Conservation (phyloP, 108 stramenopile species). For the Cyclotella sp. region DNA sequence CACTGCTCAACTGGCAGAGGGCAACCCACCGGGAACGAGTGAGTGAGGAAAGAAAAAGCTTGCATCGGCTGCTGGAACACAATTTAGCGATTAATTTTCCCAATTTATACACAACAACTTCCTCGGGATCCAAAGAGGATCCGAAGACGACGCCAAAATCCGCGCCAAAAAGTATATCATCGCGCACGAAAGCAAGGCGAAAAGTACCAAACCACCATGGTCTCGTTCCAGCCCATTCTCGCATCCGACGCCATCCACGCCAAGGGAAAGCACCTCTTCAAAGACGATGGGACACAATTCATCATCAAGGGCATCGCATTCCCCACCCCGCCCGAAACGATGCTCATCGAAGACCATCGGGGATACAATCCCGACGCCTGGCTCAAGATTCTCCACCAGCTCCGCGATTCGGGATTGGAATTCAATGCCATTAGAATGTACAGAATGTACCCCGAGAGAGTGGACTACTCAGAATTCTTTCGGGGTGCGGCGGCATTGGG, state of each 20-base stretch:
- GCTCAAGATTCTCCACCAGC: slow-evolving; percentile 62
- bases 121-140: no score
- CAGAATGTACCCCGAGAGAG: slow-evolving; percentile 23
- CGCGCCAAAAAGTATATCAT: no score
- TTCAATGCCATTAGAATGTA: slow-evolving; percentile 72
- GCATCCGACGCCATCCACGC: slow-evolving; percentile 48
- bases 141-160: no score
- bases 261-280: slow-evolving; percentile 54
- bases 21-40: no score
- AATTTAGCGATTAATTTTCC: no score
- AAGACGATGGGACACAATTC: slow-evolving; percentile 48
- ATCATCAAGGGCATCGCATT: slow-evolving; percentile 68
- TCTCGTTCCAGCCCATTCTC: slow-evolving; percentile 20
- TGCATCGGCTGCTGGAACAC: no score
- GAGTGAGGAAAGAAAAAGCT: no score
- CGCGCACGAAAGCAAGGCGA: no score
- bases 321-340: slow-evolving; percentile 53
- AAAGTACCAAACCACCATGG: no score
- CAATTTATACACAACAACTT: no score
- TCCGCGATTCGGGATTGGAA: slow-evolving; percentile 37
- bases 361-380: slow-evolving; percentile 55
- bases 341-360: neutral
- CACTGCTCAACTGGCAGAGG: no score
- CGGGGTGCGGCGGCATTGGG: slow-evolving; percentile 59
- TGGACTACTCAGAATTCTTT: slow-evolving; percentile 56